Percentiles rank a stretch among this genome's conserved stretches.
Conservation (phyloP, 202 grass and related monocot species). For the Eragrostis tef region DNA sequence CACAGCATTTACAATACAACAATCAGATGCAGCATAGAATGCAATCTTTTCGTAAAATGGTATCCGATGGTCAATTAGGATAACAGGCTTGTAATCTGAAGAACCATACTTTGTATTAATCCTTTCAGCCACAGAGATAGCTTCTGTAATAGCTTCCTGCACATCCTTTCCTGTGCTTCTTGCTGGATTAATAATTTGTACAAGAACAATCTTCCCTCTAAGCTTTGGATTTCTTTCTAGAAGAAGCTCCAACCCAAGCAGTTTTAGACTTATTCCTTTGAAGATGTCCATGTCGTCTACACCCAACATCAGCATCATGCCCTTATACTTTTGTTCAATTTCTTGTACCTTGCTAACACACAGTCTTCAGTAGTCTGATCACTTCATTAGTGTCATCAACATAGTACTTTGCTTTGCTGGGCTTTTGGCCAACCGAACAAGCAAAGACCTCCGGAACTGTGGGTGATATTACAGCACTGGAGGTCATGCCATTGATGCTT, state of each 20-base stretch:
- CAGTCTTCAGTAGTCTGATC: slow-evolving; percentile 61
- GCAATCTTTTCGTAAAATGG: slow-evolving; percentile 85
- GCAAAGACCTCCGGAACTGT: too few relatives aligned
- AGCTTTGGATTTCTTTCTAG: slow-evolving; percentile 71
- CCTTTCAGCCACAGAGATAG: slow-evolving; percentile 56
- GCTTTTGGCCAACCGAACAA: slow-evolving; percentile 46
- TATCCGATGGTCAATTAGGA: slow-evolving; percentile 67
- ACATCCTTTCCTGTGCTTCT: slow-evolving; percentile 82
- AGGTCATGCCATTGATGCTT: too few relatives aligned
- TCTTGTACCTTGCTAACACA: slow-evolving; percentile 71
- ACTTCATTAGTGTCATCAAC: slow-evolving; percentile 77
- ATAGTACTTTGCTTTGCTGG: slow-evolving; percentile 89
- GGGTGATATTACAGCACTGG: too few relatives aligned
- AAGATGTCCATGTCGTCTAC: slow-evolving; percentile 93
- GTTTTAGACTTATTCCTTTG: slow-evolving; percentile 90
- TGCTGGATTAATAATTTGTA: slow-evolving; percentile 89
- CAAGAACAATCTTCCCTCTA: slow-evolving; percentile 68
- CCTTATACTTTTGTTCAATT: slow-evolving; percentile 59
- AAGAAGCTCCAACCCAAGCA: slow-evolving; percentile 76
- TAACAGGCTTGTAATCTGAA: slow-evolving; percentile 63
- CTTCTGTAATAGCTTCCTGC: slow-evolving; percentile 70
- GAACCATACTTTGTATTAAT: slow-evolving; percentile 68
- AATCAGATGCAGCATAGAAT: slow-evolving; percentile 80
- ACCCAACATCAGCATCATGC: slow-evolving; percentile 69
- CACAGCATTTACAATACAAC: slow-evolving; percentile 88